Base-by-base conservation (phyloP, 108 stramenopile genomes). In the Parietichytrium sp. region DNA sequence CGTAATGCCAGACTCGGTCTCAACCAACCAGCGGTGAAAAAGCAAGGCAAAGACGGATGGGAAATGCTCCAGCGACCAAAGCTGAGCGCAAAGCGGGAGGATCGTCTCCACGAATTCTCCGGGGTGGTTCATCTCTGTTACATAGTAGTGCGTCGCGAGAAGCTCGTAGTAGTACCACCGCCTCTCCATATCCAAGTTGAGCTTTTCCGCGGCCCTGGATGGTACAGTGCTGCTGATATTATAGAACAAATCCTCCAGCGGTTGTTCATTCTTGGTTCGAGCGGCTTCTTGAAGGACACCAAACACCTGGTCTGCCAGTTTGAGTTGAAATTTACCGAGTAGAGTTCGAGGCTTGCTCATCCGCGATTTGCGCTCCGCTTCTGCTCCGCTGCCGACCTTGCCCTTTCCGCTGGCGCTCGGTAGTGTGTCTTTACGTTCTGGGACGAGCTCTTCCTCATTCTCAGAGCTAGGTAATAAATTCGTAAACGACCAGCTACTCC, bases 21-120 rank as follows among this genome's bases (percentile, higher is more conserved):
- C 61, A 25, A 72, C 20, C 38, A 72, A 23, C 61, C 61, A 72
- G 15, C 61, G 61, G 20, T 72, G 61, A 72, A 72, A 45, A 12
- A 72, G 61, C 13, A 72, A 25, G 2, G 61, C 23, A 27, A 72
- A 72, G 42, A 72, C 61, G 10, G 61, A 16, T 45, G 61, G 61
- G 20, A 72, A 72, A 27, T 72, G 61, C 61, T 72, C 61, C 20
- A 72, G 61, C 33, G 61, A 72, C 61, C 61, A 72, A 6, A 72
- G 61, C 3, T 72, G 36, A 25, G 61, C 61, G 42, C 61, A 72
- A n/a, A 72, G 61, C 42, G 61, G 61, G n/a, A 72, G 25, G 33
- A 72, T n/a, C 42, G 13, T 12, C 0, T 72, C 42, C 15, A 10
- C 6, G 10, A 72, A 33, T 25, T 23, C 45, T 12, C 61, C 61